Percentiles rank a stretch among this genome's conserved stretches.
Evolutionary conservation across 495 filamentous ascomycete species (phyloP).

Genomic region (Podospora tetraspora): DNA sequence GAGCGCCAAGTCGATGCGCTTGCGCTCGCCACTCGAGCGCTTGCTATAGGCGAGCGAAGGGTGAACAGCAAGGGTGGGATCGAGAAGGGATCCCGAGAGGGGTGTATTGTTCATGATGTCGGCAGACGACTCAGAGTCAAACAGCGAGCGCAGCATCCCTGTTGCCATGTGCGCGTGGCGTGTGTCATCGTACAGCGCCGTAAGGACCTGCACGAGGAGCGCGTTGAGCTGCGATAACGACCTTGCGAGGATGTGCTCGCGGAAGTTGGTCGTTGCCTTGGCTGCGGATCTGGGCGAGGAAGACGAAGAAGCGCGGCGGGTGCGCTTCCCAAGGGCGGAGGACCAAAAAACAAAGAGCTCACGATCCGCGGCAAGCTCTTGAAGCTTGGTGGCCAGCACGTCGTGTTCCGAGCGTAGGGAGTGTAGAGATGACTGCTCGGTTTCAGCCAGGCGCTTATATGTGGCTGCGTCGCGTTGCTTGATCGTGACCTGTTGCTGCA

Average conservation of each 20-base stretch:
- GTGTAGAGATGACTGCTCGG: neutral
- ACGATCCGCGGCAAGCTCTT: neutral
- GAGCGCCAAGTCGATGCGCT: slow-evolving; percentile 33
- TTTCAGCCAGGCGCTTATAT: neutral
- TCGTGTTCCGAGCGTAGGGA: neutral
- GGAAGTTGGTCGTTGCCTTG: neutral
- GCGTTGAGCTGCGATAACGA: slow-evolving; percentile 28
- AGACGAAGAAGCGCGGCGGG: neutral
- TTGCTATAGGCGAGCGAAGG: slow-evolving; percentile 27
- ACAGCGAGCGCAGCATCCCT: slow-evolving; percentile 22
- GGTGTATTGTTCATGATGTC: neutral
- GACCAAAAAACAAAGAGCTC: neutral
- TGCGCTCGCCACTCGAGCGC: slow-evolving; percentile 32
- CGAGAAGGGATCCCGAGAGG: neutral
- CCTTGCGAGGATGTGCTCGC: neutral
- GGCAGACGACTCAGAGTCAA: neutral
- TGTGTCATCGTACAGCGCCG: slow-evolving; percentile 27
- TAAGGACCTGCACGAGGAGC: slow-evolving; percentile 24
- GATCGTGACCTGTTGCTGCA: neutral
- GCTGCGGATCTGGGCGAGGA: neutral
- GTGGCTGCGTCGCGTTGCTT: neutral
- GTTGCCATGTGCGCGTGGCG: slow-evolving; percentile 23
- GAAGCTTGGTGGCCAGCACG: neutral
- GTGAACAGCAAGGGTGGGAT: neutral
- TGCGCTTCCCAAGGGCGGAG: neutral